phyloP scores from a whole-genome alignment of 148 eudicot genomes.

The Fagopyrum homotropicum region DNA sequence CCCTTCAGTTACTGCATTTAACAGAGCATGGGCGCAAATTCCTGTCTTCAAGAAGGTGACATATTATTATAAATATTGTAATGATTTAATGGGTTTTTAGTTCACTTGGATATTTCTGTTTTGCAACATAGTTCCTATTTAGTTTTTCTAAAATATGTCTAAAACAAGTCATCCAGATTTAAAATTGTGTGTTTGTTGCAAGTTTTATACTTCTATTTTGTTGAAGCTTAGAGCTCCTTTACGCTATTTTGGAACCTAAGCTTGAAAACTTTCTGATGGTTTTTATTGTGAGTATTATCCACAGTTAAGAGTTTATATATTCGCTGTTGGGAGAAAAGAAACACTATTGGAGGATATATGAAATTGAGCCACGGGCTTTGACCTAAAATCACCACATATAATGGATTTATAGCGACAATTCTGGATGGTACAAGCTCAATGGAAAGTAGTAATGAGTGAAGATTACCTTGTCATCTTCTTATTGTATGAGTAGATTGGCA shows the following conservation, averaged over 20 bases:
- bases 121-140: not conserved
- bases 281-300: not conserved
- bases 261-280: not conserved
- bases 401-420: not conserved
- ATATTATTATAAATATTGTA: not conserved
- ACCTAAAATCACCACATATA: not conserved
- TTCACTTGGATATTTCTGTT: not conserved
- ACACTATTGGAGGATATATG: not conserved
- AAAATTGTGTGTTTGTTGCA: not conserved
- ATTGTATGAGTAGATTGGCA: not conserved
- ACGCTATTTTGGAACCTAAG: not conserved
- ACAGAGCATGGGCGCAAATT: conserved; percentile 85
- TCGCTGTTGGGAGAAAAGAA: not conserved
- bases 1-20: conserved; percentile 89
- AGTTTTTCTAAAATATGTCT: not conserved
- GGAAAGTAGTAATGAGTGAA: not conserved
- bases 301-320: not conserved
- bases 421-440: not conserved
- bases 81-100: not conserved
- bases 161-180: not conserved
- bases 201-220: not conserved
- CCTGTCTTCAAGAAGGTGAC: conserved; percentile 74
- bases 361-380: not conserved
- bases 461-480: conserved; percentile 1
- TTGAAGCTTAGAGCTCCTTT: not conserved